A percentile compares a stretch with the other conserved stretches of the same genome.
These are phyloP conservation scores for Zygnema cylindricum DNA, from an alignment of 139 green algal genomes.

Conservation along the genomic window DNA sequence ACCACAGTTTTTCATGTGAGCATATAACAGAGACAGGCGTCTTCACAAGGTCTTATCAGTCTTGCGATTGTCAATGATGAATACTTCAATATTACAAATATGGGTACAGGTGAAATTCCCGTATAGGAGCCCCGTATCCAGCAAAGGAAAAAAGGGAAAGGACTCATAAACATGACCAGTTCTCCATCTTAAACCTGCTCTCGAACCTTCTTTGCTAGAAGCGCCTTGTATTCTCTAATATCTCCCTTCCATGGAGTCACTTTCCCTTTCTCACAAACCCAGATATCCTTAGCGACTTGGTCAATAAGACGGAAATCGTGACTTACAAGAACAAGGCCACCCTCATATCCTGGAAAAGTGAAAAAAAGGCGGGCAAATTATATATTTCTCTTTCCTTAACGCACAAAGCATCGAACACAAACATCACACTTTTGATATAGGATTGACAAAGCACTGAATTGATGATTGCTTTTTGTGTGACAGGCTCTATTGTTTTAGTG, in stretches of 20 bases:
- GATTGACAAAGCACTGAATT: too few relatives aligned
- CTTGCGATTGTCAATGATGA: neutral
- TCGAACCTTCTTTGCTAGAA: conserved; percentile 70
- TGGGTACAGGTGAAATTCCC: neutral
- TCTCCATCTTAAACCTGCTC: neutral
- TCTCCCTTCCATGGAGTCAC: conserved; percentile 82
- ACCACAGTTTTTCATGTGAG: too few relatives aligned
- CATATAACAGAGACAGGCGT: neutral
- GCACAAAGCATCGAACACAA: too few relatives aligned
- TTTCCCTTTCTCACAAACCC: conserved; percentile 81
- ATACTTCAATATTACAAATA: neutral
- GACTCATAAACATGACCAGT: neutral
- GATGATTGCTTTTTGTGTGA: too few relatives aligned
- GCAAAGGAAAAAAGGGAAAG: neutral
- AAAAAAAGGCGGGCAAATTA: too few relatives aligned
- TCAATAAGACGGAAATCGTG: conserved; percentile 71
- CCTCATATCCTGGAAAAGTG: conserved; percentile 76
- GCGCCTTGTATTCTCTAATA: conserved; percentile 88
- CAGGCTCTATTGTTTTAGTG: too few relatives aligned
- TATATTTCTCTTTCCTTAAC: too few relatives aligned
- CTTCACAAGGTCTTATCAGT: neutral
- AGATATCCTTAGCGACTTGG: conserved; percentile 88
- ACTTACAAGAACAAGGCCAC: conserved; percentile 69
- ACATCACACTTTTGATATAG: too few relatives aligned
- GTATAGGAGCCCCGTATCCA: neutral